phyloP scores from a whole-genome alignment of 2,329 filamentous ascomycete genomes.

The Calonectria hongkongensis region DNA sequence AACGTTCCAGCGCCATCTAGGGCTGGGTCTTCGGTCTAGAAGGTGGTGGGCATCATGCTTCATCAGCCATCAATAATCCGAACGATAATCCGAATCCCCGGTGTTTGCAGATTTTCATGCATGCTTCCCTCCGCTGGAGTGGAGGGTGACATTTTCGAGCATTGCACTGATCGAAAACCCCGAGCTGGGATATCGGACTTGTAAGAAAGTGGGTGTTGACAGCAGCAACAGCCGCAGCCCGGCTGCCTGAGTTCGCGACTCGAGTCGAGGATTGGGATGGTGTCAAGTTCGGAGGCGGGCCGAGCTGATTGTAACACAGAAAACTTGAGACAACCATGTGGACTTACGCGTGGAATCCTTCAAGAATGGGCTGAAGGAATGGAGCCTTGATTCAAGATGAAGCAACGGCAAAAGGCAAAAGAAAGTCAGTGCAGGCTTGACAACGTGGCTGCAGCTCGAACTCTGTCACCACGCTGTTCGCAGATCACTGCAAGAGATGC shows the following conservation, averaged over 20 bases:
- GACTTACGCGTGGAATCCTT: conserved; percentile 21
- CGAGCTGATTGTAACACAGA: conserved; percentile 11
- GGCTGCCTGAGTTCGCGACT: conserved; percentile 35
- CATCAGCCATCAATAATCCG: conserved; percentile 35
- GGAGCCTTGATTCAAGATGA: conserved; percentile 23
- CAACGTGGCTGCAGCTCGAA: conserved; percentile 36
- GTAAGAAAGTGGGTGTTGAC: conserved; percentile 36
- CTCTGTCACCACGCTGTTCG: conserved; percentile 40
- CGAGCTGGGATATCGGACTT: conserved; percentile 35
- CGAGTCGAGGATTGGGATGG: conserved; percentile 37
- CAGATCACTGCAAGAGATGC: conserved; percentile 41
- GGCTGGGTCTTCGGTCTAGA: conserved; percentile 43
- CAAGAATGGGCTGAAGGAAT: conserved; percentile 11
- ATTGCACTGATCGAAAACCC: conserved; percentile 25
- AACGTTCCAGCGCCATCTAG: conserved; percentile 36
- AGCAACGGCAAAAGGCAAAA: conserved; percentile 24
- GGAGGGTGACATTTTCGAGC: conserved; percentile 41
- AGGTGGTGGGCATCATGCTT: conserved; percentile 34
- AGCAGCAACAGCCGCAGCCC: conserved; percentile 12
- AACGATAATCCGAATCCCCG: conserved; percentile 38
- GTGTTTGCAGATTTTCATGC: conserved; percentile 40
- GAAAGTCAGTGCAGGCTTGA: conserved; percentile 29
- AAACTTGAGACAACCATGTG: conserved; percentile 22
- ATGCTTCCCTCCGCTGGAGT: conserved; percentile 27
- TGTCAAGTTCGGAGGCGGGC: conserved; percentile 35